Evolutionary conservation across 2,329 filamentous ascomycete genomes (phyloP).

Genomic region (Xylaria multiplex): DNA sequence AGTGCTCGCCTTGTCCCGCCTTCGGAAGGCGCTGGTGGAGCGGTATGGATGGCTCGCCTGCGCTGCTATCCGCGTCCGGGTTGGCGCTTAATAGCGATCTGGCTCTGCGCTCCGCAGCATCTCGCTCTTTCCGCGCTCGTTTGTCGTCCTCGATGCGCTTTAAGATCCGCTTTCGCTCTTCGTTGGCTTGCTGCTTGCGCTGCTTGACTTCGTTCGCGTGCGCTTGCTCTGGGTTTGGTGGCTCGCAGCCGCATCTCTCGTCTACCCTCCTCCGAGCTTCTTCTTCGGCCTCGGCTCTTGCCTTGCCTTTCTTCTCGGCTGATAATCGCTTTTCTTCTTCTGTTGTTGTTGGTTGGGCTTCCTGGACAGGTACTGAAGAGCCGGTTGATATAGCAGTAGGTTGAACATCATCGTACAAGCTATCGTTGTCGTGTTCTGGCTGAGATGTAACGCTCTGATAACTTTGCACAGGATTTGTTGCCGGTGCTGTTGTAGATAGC

Average conservation of each 20-base stretch:
- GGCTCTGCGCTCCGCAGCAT: constrained; percentile 58
- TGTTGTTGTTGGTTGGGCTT: constrained; percentile 48
- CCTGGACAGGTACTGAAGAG: constrained; percentile 27
- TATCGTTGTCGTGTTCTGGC: constrained; percentile 28
- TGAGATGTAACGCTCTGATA: constrained; percentile 26
- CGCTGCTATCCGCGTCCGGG: constrained; percentile 27
- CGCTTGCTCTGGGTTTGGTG: constrained; percentile 44
- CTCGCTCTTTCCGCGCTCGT: constrained; percentile 68
- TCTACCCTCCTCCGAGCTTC: constrained; percentile 56
- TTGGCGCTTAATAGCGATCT: constrained; percentile 42
- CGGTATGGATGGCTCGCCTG: constrained; percentile 34
- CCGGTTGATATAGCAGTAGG: constrained; percentile 18
- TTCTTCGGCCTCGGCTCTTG: constrained; percentile 58
- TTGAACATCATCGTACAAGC: constrained; percentile 37
- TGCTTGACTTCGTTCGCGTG: constrained; percentile 60
- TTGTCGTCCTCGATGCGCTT: constrained; percentile 82
- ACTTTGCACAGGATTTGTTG: constrained; percentile 17
- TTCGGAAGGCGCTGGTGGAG: constrained; percentile 36
- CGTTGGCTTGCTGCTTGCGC: constrained; percentile 70
- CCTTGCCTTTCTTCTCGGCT: constrained; percentile 59
- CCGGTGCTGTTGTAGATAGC: constrained; percentile 13
- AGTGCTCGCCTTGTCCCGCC: constrained; percentile 48
- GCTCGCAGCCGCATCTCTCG: constrained; percentile 44
- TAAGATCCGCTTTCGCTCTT: constrained; percentile 77
- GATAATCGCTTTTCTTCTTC: constrained; percentile 62